These are phyloP conservation scores for Eucalyptus victrix DNA, from an alignment of 345 rosid species.

Conservation along the genomic window DNA sequence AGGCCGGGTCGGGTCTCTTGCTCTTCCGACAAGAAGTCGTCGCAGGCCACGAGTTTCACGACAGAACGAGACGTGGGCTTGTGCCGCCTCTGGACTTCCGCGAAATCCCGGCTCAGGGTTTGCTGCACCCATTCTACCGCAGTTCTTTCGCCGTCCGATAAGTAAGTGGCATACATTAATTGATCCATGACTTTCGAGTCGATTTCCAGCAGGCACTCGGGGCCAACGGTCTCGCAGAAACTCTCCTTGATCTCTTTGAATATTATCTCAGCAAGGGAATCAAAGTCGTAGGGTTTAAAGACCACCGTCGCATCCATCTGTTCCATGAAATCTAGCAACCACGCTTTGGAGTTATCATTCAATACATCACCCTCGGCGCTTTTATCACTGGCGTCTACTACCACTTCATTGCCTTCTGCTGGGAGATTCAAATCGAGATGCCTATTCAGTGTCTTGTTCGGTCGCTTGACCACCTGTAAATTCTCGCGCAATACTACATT, in stretches of 20 bases:
- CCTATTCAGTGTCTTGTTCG: slow-evolving; percentile 13
- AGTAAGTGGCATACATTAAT: slow-evolving; percentile 29
- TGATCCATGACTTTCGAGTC: slow-evolving; percentile 46
- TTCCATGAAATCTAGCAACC: slow-evolving; percentile 37
- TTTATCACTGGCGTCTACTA: slow-evolving; percentile 5
- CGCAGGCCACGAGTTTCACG: slow-evolving; percentile 24
- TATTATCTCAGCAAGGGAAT: slow-evolving; percentile 29
- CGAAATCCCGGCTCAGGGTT: slow-evolving; percentile 27
- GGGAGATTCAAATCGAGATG: slow-evolving; percentile 67
- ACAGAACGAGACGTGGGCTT: slow-evolving; percentile 14
- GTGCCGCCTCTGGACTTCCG: slow-evolving; percentile 20
- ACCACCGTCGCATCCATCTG: slow-evolving; percentile 8
- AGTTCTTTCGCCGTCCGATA: slow-evolving; percentile 13
- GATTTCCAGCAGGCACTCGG: slow-evolving; percentile 24
- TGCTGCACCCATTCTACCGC: slow-evolving; percentile 33
- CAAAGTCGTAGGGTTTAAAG: slow-evolving; percentile 56
- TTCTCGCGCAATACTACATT: slow-evolving; percentile 6
- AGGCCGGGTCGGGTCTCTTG: slow-evolving; percentile 1
- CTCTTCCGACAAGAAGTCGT: background rate
- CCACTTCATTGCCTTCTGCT: slow-evolving; percentile 32
- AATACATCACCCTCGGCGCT: slow-evolving; percentile 4
- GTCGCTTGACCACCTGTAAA: slow-evolving; percentile 22
- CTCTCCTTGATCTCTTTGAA: slow-evolving; percentile 7
- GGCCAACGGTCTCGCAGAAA: slow-evolving; percentile 15
- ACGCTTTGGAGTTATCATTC: slow-evolving; percentile 21